Conservation (phyloP, 345 rosid genomes). For the Eucalyptus cloeziana region DNA sequence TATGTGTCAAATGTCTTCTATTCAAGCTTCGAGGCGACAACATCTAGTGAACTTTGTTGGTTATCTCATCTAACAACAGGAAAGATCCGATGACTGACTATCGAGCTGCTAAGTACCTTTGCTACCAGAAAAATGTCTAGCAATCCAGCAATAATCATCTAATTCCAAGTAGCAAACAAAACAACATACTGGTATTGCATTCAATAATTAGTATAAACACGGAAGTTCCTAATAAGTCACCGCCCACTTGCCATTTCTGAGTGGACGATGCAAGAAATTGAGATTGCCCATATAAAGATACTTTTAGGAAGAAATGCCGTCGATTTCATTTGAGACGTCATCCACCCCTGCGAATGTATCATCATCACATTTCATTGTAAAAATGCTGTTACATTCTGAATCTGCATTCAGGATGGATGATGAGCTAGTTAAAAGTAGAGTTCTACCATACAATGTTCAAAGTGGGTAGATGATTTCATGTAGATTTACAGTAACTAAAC, state of each 20-base stretch:
- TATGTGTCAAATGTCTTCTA: not conserved
- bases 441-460: not conserved
- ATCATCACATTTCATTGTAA: conserved; percentile 96
- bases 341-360: conserved; percentile 84
- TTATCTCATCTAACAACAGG: not conserved
- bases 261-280: conserved; percentile 89
- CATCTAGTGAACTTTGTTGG: not conserved
- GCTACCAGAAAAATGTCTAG: not conserved
- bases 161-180: not conserved
- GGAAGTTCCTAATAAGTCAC: conserved; percentile 75
- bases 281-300: conserved; percentile 96
- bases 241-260: conserved; percentile 92
- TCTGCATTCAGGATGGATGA: conserved; percentile 20
- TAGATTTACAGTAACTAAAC: not conserved
- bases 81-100: not conserved
- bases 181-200: not conserved
- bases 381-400: conserved; percentile 75
- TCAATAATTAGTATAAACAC: not conserved
- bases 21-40: not conserved
- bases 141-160: not conserved
- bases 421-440: not conserved
- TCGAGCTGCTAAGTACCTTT: not conserved
- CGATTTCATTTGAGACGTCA: conserved; percentile 69
- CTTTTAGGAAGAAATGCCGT: conserved; percentile 32
- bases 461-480: not conserved